Evolutionary conservation across 1,139 yeast genomes (phyloP).

Genomic region (Pichia sp.): DNA sequence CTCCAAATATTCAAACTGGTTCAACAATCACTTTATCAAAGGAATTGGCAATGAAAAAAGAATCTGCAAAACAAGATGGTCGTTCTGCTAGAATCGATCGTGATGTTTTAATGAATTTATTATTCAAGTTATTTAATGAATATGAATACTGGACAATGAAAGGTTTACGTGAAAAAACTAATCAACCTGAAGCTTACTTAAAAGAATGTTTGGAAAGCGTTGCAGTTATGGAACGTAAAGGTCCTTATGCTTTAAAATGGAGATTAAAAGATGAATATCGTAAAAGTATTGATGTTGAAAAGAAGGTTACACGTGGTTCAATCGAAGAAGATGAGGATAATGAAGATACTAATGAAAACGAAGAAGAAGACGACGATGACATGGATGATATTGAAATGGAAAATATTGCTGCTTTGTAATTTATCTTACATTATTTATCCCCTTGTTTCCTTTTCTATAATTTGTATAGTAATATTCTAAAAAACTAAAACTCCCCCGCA

Average conservation of each 20-base stretch:
- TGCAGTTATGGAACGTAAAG: constrained; percentile 85
- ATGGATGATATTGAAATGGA: constrained; percentile 32
- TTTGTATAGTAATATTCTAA: no score
- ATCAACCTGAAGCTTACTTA: constrained; percentile 91
- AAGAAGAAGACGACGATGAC: constrained; percentile 27
- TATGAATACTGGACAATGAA: constrained; percentile 96
- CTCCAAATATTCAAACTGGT: constrained; percentile 68
- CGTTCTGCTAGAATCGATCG: constrained; percentile 93
- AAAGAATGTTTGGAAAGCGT: constrained; percentile 88
- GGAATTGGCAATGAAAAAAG: constrained; percentile 33
- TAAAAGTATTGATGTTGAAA: constrained; percentile 69
- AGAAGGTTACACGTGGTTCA: constrained; percentile 52
- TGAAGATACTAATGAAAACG: constrained; percentile 38
- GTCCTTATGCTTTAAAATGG: constrained; percentile 92
- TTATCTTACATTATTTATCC: no score
- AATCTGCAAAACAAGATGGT: constrained; percentile 53
- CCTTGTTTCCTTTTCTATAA: not conserved
- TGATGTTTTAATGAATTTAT: constrained; percentile 80
- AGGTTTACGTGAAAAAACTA: constrained; percentile 88
- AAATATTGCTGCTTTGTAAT: constrained; percentile 26
- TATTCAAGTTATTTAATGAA: constrained; percentile 86
- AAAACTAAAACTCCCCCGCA: no score
- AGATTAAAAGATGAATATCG: constrained; percentile 86
- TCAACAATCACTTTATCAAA: constrained; percentile 61
- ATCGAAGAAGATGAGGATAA: constrained; percentile 40